Percentiles rank a stretch among this genome's conserved stretches.
These are phyloP conservation scores for Sisymbrium irio DNA, from an alignment of 345 rosid species.

Conservation along the genomic window DNA sequence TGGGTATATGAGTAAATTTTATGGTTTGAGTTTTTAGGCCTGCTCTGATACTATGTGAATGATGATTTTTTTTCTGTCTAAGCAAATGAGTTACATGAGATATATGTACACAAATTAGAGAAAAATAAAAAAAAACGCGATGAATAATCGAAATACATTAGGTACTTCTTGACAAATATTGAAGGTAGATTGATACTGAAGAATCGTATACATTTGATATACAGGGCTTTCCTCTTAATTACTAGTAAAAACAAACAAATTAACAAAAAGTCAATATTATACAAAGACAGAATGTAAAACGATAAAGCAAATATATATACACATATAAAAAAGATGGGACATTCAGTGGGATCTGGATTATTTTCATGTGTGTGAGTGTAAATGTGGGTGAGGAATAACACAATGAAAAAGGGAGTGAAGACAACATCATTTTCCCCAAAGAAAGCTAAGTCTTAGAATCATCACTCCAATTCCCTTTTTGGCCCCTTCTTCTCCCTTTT, in stretches of 20 bases:
- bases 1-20: too few relatives aligned
- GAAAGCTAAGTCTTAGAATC: conserved; percentile 39
- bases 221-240: neutral
- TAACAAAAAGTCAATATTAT: neutral
- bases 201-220: neutral
- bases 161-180: too few relatives aligned
- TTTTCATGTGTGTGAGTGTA: conserved; percentile 34
- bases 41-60: too few relatives aligned
- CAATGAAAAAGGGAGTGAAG: conserved; percentile 32
- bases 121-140: too few relatives aligned
- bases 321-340: neutral
- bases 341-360: conserved; percentile 19
- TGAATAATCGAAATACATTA: too few relatives aligned
- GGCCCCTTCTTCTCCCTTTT: conserved; percentile 22
- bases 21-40: too few relatives aligned
- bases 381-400: conserved; percentile 36
- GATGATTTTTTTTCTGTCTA: too few relatives aligned
- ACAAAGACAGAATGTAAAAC: neutral
- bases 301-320: neutral
- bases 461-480: conserved; percentile 36
- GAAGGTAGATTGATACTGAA: too few relatives aligned
- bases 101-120: too few relatives aligned
- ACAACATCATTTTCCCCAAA: conserved; percentile 41
- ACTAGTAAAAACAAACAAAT: neutral
- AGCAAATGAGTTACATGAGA: too few relatives aligned